A percentile compares a stretch with the other conserved stretches of the same genome.
Evolutionary conservation across 139 green algal species (phyloP).

Genomic region (Raphidocelis subcapitata): DNA sequence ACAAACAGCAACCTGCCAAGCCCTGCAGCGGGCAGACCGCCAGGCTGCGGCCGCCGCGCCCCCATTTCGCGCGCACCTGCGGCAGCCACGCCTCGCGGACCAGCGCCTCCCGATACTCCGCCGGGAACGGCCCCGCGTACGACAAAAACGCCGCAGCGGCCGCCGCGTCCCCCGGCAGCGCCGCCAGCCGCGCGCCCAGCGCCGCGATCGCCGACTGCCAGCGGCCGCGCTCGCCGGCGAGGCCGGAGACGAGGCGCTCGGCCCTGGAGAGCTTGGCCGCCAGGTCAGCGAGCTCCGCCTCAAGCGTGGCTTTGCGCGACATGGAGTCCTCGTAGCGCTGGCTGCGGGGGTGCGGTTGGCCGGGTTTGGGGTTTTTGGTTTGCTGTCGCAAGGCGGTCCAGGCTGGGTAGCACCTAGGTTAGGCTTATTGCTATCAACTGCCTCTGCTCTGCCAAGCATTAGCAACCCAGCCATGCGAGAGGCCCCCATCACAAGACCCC

Average conservation of each 20-base stretch:
- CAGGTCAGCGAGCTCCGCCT: constrained; percentile 72
- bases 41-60: too few relatives aligned
- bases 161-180: constrained; percentile 74
- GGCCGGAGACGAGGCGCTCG: constrained; percentile 85
- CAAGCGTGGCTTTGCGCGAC: constrained; percentile 78
- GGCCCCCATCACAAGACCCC: too few relatives aligned
- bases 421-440: too few relatives aligned
- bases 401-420: too few relatives aligned
- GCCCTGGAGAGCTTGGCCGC: constrained; percentile 79
- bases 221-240: constrained; percentile 82
- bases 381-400: too few relatives aligned
- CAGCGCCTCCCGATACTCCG: constrained; percentile 64
- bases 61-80: constrained; percentile 48
- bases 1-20: too few relatives aligned
- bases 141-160: constrained; percentile 82
- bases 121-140: constrained; percentile 88
- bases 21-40: too few relatives aligned
- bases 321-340: constrained; percentile 83
- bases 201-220: constrained; percentile 78
- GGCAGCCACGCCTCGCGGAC: constrained; percentile 77
- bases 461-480: too few relatives aligned
- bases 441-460: too few relatives aligned
- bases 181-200: constrained; percentile 56
- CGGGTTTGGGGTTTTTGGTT: too few relatives aligned
- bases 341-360: too few relatives aligned